These are phyloP conservation scores for Debaryomyces coudertii DNA, from an alignment of 1,139 yeast genomes.

Conservation along the genomic window DNA sequence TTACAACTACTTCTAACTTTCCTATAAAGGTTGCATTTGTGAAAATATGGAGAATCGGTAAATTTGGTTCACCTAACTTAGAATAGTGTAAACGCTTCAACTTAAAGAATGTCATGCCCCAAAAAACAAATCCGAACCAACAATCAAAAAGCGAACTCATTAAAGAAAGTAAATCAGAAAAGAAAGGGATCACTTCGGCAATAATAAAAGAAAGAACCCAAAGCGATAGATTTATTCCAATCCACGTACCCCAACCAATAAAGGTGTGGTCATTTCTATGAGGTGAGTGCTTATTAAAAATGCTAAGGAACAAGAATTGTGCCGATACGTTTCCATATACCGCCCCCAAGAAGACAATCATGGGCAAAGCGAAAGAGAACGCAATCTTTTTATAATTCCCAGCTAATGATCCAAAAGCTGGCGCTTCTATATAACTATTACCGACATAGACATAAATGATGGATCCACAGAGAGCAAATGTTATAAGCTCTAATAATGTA, in stretches of 20 bases:
- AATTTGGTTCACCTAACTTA: conserved; percentile 22
- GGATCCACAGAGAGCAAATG: conserved; percentile 57
- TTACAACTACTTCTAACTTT: conserved; percentile 38
- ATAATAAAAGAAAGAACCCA: conserved; percentile 61
- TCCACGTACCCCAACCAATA: conserved; percentile 58
- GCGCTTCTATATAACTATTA: conserved; percentile 55
- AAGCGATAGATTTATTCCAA: conserved; percentile 39
- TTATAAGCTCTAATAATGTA: conserved; percentile 50
- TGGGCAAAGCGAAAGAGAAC: conserved; percentile 64
- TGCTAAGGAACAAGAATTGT: conserved; percentile 49
- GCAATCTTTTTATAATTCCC: conserved; percentile 54
- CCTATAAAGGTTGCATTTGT: conserved; percentile 21
- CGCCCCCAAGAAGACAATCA: conserved; percentile 58
- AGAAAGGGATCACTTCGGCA: conserved; percentile 69
- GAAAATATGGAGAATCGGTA: conserved; percentile 21
- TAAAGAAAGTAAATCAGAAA: conserved; percentile 57
- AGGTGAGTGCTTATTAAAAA: conserved; percentile 44
- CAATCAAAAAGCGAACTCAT: conserved; percentile 67
- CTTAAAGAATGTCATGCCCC: conserved; percentile 64
- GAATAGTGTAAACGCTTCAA: conserved; percentile 30
- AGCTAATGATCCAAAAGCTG: conserved; percentile 58
- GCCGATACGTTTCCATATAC: conserved; percentile 58
- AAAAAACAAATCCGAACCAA: conserved; percentile 66
- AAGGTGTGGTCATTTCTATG: conserved; percentile 54
- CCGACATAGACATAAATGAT: conserved; percentile 63